These are phyloP conservation scores for Hypericum androsaemum DNA, from an alignment of 345 rosid species.

Conservation along the genomic window DNA sequence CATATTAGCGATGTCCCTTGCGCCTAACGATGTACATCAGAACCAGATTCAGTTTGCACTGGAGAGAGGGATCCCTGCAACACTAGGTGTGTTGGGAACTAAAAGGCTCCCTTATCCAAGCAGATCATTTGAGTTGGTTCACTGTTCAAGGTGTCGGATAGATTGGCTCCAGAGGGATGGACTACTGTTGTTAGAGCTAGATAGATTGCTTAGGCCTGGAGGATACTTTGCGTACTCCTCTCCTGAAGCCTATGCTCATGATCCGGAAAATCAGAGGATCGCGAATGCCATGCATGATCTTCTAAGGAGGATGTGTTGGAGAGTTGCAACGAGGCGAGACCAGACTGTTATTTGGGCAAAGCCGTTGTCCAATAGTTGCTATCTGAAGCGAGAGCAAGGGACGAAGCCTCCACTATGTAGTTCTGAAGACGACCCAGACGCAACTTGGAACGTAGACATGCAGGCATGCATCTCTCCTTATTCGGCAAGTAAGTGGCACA, in stretches of 20 bases:
- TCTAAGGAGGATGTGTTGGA: constrained; percentile 90
- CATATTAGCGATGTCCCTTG: constrained; percentile 86
- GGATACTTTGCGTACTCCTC: constrained; percentile 96
- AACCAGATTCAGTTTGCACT: constrained; percentile 96
- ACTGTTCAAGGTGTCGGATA: constrained; percentile 92
- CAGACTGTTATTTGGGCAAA: constrained; percentile 96
- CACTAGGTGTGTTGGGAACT: constrained; percentile 92
- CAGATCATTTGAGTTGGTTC: constrained; percentile 93
- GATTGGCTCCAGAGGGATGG: constrained; percentile 99
- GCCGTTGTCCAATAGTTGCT: constrained; percentile 77
- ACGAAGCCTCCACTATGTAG: constrained; percentile 70
- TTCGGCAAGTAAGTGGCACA: constrained; percentile 53
- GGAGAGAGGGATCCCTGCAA: constrained; percentile 91
- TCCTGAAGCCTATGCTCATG: constrained; percentile 94
- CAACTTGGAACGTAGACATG: constrained; percentile 77
- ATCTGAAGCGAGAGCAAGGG: constrained; percentile 55
- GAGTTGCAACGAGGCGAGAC: constrained; percentile 52
- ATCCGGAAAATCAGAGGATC: constrained; percentile 68
- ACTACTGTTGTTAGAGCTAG: constrained; percentile 79
- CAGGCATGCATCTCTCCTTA: constrained; percentile 84
- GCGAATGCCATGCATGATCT: constrained; percentile 79
- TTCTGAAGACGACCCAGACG: constrained; percentile 73
- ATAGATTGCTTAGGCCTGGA: constrained; percentile 90
- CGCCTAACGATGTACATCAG: constrained; percentile 97
- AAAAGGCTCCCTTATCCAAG: constrained; percentile 96